phyloP scores from a whole-genome alignment of 1,284 basidiomycete genomes.

The Cryptococcus sp. region DNA sequence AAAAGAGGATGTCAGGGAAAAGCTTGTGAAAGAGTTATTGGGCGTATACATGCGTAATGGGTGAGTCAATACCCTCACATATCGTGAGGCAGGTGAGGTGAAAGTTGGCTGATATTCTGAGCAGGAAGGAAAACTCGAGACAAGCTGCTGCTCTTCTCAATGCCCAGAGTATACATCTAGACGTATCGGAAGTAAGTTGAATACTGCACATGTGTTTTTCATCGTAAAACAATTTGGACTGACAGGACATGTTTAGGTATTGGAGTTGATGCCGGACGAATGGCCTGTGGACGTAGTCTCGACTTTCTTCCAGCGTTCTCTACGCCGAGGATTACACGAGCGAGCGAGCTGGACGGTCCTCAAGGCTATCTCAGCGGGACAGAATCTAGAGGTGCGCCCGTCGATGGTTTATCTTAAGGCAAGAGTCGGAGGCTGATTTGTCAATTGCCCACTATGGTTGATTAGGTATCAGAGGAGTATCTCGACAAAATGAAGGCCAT shows the following conservation, averaged over 20 bases:
- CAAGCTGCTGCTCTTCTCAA: constrained; percentile 68
- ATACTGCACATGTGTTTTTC: too few relatives aligned
- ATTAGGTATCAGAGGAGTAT: constrained; percentile 35
- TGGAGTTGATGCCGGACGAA: constrained; percentile 67
- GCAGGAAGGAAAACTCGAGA: constrained; percentile 19
- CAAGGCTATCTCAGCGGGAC: constrained; percentile 49
- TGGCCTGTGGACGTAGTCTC: constrained; percentile 74
- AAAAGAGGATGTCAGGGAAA: constrained; percentile 51
- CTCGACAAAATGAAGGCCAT: constrained; percentile 30
- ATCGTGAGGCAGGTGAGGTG: not conserved
- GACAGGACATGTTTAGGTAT: constrained; percentile 57
- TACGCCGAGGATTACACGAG: constrained; percentile 72
- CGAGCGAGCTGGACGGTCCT: constrained; percentile 43
- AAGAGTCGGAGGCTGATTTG: not conserved
- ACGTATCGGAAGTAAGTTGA: constrained; percentile 67
- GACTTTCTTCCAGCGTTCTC: constrained; percentile 73
- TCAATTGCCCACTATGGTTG: constrained; percentile 6
- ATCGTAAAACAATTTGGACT: not conserved
- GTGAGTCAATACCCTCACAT: constrained; percentile 54
- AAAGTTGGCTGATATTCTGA: not conserved
- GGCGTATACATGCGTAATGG: constrained; percentile 77
- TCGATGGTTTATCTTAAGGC: not conserved
- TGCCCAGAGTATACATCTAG: constrained; percentile 75
- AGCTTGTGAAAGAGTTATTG: constrained; percentile 67
- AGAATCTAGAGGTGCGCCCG: constrained; percentile 42